Evolutionary conservation across 768 basidiomycete species (phyloP).

Genomic region (Boletus speciosus): DNA sequence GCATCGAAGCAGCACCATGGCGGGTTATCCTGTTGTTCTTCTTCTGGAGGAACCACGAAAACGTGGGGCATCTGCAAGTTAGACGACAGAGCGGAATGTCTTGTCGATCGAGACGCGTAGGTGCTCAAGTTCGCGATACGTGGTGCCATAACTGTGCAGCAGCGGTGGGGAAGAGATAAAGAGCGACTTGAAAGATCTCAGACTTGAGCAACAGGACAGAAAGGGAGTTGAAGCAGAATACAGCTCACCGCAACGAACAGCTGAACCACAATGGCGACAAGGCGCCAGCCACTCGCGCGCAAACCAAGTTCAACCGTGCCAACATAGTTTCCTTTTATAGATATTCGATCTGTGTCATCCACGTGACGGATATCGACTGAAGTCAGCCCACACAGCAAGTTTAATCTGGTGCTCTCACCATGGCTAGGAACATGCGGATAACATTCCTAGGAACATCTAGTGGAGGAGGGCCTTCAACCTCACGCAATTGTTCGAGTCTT

Average conservation of each 20-base stretch:
- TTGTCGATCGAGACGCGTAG: conserved; percentile 16
- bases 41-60: conserved; percentile 56
- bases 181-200: conserved; percentile 13
- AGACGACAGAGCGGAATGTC: not conserved
- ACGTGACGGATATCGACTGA: no score
- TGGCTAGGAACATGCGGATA: conserved; percentile 47
- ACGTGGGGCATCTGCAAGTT: conserved; percentile 43
- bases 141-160: conserved; percentile 11
- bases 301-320: conserved; percentile 16
- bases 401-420: conserved; percentile 10
- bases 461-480: conserved; percentile 69
- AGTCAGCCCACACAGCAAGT: not conserved
- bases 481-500: conserved; percentile 76
- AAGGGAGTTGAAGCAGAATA: not conserved
- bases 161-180: not conserved
- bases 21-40: conserved; percentile 46
- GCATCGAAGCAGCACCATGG: conserved; percentile 60
- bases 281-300: conserved; percentile 12
- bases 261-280: not conserved
- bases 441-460: conserved; percentile 76
- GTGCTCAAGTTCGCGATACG: conserved; percentile 9
- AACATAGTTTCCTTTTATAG: conserved; percentile 21
- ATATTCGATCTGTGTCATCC: not conserved
- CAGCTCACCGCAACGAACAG: conserved; percentile 13
- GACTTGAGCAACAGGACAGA: not conserved